Base-by-base conservation (phyloP, 148 eudicot species). In the Arctostaphylos glauca region DNA sequence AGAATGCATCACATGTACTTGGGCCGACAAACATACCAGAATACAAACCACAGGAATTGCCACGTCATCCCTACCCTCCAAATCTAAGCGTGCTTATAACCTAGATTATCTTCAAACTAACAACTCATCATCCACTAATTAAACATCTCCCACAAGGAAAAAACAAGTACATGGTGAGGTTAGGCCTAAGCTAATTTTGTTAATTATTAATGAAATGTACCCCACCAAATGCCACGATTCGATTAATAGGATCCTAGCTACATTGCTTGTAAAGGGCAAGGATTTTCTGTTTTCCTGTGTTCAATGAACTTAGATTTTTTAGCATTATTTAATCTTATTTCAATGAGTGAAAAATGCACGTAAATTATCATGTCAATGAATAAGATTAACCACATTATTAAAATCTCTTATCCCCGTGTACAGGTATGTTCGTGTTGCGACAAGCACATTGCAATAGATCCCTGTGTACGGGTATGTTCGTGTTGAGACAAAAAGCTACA, bases 111-210 rank as follows among this genome's bases (percentile, higher is more conserved):
- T 71, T 52, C 13, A 38, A 13, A 50, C n/a, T 47, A 19, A 46
- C 84, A 82, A 47, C 84, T 7, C 84, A 82, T 58, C 84, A 74
- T 82, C 83, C 84, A 82, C 80, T 74, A 82, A 15, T 19, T 12
- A 43, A 55, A 74, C 84, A 82, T 73, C 58, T 74, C 79, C 84
- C 71, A 58, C 79, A 74, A 55, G 71, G 41, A 81, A 74, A 44
- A 59, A 78, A 41, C 47, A 58, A 15, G 15, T 44, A 44, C 10
- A 13, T 3, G 15, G 23, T 8, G 16, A 25, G 38, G 87, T 87
- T 90, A 90, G 93, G 93, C 89, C 88, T 81, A 74, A 49, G 53
- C n/a, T 75, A 60, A 56, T 48, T 21, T 68, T 25, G 9, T 25
- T 25, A 25, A 66, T 12, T 66, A 66, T 66, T 66, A 81, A 60